phyloP scores from a whole-genome alignment of 148 eudicot species.

The Salicornia ramosissima region DNA sequence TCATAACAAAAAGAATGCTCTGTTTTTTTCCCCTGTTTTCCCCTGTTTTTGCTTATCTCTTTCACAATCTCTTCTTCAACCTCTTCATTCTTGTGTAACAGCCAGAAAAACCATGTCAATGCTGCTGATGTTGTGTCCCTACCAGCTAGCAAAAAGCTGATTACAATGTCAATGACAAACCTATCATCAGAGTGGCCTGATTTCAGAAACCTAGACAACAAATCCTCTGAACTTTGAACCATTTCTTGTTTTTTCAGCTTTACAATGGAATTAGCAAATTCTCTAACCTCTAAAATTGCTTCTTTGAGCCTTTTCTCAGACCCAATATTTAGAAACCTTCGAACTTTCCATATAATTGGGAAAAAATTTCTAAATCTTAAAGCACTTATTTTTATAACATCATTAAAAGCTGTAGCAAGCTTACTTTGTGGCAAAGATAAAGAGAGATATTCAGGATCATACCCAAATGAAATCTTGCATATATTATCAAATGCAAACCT shows the following conservation, averaged over 20 bases:
- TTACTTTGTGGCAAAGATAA: constrained; percentile 23
- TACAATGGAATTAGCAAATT: constrained; percentile 20
- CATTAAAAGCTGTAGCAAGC: constrained; percentile 40
- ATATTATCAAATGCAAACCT: constrained; percentile 30
- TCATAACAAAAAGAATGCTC: constrained; percentile 18
- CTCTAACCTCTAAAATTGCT: constrained; percentile 22
- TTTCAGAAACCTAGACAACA: constrained; percentile 41
- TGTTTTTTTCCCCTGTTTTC: constrained; percentile 5
- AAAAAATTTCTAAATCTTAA: constrained; percentile 24
- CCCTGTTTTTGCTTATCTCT: constrained; percentile 17
- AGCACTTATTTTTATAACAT: constrained; percentile 27
- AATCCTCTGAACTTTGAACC: constrained; percentile 7
- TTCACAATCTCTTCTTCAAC: constrained; percentile 29
- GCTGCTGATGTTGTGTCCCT: constrained; percentile 36
- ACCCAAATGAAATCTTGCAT: constrained; percentile 37
- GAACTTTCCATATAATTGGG: constrained; percentile 35
- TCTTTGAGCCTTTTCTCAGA: constrained; percentile 38
- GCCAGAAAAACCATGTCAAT: constrained; percentile 46
- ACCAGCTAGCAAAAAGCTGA: constrained; percentile 41
- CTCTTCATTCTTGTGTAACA: constrained; percentile 15
- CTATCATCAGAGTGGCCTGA: constrained; percentile 36
- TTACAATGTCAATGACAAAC: constrained; percentile 34
- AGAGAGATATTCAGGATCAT: constrained; percentile 32
- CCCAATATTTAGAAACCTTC: constrained; percentile 36
- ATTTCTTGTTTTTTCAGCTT: constrained; percentile 12